Evolutionary conservation across 2,329 filamentous ascomycete genomes (phyloP).

Genomic region (Cordyceps pruinosa): DNA sequence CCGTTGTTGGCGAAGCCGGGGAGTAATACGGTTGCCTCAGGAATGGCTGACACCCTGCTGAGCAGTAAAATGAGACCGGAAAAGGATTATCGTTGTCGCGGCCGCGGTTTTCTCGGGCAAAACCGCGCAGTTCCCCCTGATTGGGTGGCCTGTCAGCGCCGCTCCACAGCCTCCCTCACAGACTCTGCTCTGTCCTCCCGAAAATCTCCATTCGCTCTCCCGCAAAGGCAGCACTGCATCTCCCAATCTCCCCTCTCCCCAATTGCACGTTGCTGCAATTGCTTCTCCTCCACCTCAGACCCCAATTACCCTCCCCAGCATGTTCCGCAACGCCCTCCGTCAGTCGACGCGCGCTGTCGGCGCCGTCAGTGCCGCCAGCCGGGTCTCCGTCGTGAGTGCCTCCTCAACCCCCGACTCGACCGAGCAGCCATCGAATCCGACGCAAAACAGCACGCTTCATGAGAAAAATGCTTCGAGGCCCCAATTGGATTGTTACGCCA

Average conservation of each 20-base stretch:
- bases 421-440: constrained; percentile 37
- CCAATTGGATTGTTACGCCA: constrained; percentile 30
- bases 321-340: constrained; percentile 98
- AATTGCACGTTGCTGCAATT: constrained; percentile 59
- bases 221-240: constrained; percentile 42
- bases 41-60: not conserved
- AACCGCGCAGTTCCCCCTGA: constrained; percentile 28
- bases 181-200: constrained; percentile 35
- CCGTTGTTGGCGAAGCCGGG: too few species aligned
- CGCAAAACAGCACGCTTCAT: constrained; percentile 30
- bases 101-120: constrained; percentile 34
- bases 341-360: constrained; percentile 93
- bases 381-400: constrained; percentile 88
- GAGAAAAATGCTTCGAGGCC: constrained; percentile 22
- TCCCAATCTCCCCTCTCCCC: constrained; percentile 54
- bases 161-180: constrained; percentile 36
- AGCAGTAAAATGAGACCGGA: constrained; percentile 15
- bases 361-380: constrained; percentile 85
- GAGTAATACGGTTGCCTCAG: constrained; percentile 10
- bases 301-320: constrained; percentile 52
- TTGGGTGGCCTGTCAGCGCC: constrained; percentile 28
- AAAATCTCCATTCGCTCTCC: constrained; percentile 41
- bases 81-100: constrained; percentile 32
- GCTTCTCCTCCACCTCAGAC: constrained; percentile 47
- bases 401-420: constrained; percentile 34